Evolutionary conservation across 2,329 filamentous ascomycete species (phyloP), one percentile per base, ranked within the genome.

Genomic region (Ceratocystis smalleyi): DNA sequence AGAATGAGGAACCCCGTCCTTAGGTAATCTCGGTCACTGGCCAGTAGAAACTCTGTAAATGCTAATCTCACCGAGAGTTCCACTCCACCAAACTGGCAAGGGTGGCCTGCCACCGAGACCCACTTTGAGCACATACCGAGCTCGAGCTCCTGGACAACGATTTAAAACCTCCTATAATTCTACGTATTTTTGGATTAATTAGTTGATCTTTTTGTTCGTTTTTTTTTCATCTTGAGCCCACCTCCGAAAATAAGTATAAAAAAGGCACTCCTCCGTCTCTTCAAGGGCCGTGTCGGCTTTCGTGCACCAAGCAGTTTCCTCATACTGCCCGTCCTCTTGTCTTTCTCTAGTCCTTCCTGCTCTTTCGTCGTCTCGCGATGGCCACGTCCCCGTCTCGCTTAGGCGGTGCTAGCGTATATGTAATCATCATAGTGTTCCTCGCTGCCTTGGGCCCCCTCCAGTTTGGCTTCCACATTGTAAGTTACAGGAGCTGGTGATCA

Each of bases 381-480:
- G 4, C 40, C 7, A 15, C 24, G 22, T 43, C 51, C 27, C 19
- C 43, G n/a, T 32, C 24, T 47, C 60, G 60, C 60, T 61, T 51
- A 17, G 60, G 60, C 60, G 61, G 49, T n/a, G 43, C 62, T 6
- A 24, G 62, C 45, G n/a, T 83, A 4, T 95, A 90, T 74, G 83
- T 97, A 70, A 72, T 94, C 70, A 83, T 89, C 71, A 76, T 94
- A 59, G 81, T 97, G 64, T 76, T 84, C 67, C 79, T 91, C 66
- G 83, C 88, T 54, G 95, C 91, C 0, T 76, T 96, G 19, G 94
- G 92, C 0, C 90, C 94, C 1, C 81, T 97, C 55, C 90, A 96
- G 71, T 99, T 96, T 72, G 94, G 94, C 68, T 96, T 89, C 75
- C 92, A 97, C 75, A 75, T 97, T 73, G 91, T 94, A 81, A 71